Evolutionary conservation across 352 stramenopile genomes (phyloP).

Genomic region (Elongisporangium undulatum): DNA sequence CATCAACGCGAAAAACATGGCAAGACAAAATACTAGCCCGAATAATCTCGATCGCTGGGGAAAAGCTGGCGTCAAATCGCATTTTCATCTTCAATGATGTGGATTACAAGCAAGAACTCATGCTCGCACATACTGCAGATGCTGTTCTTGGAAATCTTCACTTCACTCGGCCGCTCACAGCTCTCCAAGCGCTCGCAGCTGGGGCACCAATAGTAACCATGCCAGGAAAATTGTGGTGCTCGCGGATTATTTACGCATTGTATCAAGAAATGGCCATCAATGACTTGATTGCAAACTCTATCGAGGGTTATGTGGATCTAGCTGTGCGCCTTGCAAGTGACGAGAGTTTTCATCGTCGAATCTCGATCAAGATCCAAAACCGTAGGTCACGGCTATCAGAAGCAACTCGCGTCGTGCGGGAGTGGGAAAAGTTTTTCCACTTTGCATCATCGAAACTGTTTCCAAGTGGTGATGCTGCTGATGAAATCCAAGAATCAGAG

Average conservation of each 20-base stretch:
- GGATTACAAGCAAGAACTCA: constrained; percentile 43
- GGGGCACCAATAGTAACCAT: constrained; percentile 66
- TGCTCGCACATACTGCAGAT: constrained; percentile 48
- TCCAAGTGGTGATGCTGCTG: constrained; percentile 10
- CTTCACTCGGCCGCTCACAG: constrained; percentile 36
- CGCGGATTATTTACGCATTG: constrained; percentile 55
- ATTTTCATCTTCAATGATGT: constrained; percentile 63
- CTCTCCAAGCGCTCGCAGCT: constrained; percentile 53
- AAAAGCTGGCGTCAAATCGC: constrained; percentile 13
- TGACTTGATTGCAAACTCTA: constrained; percentile 36
- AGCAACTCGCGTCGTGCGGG: constrained; percentile 34
- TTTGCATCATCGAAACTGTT: constrained; percentile 29
- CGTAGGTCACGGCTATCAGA: constrained; percentile 36
- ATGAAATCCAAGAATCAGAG: background rate
- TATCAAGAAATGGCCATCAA: constrained; percentile 64
- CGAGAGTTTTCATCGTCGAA: constrained; percentile 31
- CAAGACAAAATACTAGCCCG: constrained; percentile 41
- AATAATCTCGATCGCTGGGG: constrained; percentile 25
- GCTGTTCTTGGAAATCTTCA: constrained; percentile 56
- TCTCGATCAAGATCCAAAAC: constrained; percentile 36
- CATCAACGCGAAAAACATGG: constrained; percentile 50
- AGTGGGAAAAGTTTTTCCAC: constrained; percentile 75
- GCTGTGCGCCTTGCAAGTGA: constrained; percentile 48
- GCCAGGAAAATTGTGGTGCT: constrained; percentile 49
- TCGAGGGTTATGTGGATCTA: constrained; percentile 51